Conservation (phyloP, 73 alveolate genomes). For the Effrenium voratum region DNA sequence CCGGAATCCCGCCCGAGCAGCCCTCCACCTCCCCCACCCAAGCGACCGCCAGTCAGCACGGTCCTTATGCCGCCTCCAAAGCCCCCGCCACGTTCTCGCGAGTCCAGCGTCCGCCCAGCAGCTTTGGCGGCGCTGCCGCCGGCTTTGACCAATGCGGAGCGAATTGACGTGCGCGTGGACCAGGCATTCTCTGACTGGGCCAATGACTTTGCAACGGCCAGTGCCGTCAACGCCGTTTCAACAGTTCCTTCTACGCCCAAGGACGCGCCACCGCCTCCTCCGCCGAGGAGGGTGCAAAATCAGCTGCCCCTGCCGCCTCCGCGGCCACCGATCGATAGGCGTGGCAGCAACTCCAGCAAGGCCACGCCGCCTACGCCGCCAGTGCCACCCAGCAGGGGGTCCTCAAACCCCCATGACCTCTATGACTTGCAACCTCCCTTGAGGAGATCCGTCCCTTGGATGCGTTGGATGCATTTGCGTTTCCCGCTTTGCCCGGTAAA, state of each 20-base stretch:
- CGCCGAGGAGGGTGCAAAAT: conserved; percentile 31
- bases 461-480: background rate
- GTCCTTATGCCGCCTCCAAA: background rate
- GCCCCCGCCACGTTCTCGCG: conserved; percentile 28
- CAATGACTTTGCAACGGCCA: conserved; percentile 40
- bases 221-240: background rate
- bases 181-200: conserved; percentile 65
- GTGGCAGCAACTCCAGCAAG: background rate
- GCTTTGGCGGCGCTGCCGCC: conserved; percentile 2
- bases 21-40: conserved; percentile 66
- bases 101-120: background rate
- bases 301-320: conserved; percentile 48
- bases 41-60: background rate
- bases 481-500: background rate
- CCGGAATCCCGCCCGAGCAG: background rate
- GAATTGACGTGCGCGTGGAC: conserved; percentile 67
- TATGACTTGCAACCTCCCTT: background rate
- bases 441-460: background rate
- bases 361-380: background rate
- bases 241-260: background rate
- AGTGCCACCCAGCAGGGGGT: background rate
- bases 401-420: background rate
- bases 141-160: conserved; percentile 44
- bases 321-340: background rate
- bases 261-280: conserved; percentile 32